A percentile compares a stretch with the other conserved stretches of the same genome.
These are phyloP conservation scores for Diplogelasinospora grovesii DNA, from an alignment of 495 filamentous ascomycete genomes.

Conservation along the genomic window DNA sequence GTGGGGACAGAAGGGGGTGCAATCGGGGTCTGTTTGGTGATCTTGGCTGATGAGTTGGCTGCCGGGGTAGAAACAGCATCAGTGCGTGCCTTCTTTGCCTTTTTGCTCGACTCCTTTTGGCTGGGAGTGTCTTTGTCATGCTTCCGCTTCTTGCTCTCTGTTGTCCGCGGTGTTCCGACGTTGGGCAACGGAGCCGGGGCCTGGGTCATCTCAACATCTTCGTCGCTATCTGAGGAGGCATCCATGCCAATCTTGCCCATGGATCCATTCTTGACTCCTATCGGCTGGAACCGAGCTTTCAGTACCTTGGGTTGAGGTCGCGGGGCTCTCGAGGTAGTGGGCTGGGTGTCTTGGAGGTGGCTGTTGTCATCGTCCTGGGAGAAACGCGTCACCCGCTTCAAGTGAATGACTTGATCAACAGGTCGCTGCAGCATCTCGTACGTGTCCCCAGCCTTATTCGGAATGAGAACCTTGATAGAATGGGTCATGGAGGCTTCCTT, in stretches of 20 bases:
- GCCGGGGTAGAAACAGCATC: constrained; percentile 4
- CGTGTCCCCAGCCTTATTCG: constrained; percentile 31
- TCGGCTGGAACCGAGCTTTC: constrained; percentile 35
- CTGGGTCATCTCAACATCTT: constrained; percentile 27
- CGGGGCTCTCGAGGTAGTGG: constrained; percentile 21
- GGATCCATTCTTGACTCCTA: constrained; percentile 28
- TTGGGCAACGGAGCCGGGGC: constrained; percentile 6
- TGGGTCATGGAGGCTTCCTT: constrained; percentile 29
- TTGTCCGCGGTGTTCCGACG: constrained; percentile 15
- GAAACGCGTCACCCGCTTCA: constrained; percentile 38
- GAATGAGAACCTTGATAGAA: constrained; percentile 39
- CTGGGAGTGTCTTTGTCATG: constrained; percentile 32
- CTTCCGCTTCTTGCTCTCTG: constrained; percentile 40
- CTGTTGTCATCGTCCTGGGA: constrained; percentile 20
- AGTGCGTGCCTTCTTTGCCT: constrained; percentile 25
- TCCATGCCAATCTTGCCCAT: constrained; percentile 13
- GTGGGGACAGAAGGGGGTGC: constrained; percentile 17
- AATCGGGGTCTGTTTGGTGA: constrained; percentile 23
- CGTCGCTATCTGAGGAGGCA: constrained; percentile 19
- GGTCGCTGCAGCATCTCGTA: constrained; percentile 27
- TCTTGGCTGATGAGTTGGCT: not conserved
- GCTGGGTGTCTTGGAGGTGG: constrained; percentile 17
- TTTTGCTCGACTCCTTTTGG: constrained; percentile 17
- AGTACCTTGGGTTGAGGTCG: constrained; percentile 42
- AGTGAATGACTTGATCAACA: constrained; percentile 36